Base-by-base conservation (phyloP, 768 basidiomycete genomes). In the Termitomyces sp. region DNA sequence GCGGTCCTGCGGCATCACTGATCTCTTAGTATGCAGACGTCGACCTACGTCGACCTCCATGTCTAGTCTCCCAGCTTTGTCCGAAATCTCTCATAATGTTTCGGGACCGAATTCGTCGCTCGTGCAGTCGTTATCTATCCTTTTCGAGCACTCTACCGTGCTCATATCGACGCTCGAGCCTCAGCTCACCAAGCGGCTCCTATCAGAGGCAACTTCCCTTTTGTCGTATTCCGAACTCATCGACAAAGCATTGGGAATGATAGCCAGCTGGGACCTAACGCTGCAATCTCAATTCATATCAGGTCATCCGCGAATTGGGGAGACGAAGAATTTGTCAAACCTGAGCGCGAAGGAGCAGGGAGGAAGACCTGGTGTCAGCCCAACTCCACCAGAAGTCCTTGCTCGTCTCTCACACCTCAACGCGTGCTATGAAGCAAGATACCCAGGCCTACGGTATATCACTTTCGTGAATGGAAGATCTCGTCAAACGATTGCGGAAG, bases 261-360 rank as follows among this genome's bases (percentile, higher is more conserved):
- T 92, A 55, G 65, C 67, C n/a, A 71, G 69, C 40, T 91, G 89
- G 90, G 75, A 81, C 54, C 57, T 71, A 45, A 68, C 71, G 20
- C 76, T 78, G 7, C 83, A 80, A 66, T 85, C 86, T 0, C 72
- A 75, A 62, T 94, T 97, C 69, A 81, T 96, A 62, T 83, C 80
- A 6, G 94, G 88, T 3, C 95, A 96, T 76, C 95, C 95, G 39
- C 84, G 93, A 61, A 96, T 96, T 50, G 95, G 95, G 42, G 92
- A 92, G 74, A 84, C 80, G 61, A 86, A 84, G 68, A 87, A 87
- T 45, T 79, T 96, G 13, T 92, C 90, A 0, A 81, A 73, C 49
- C 78, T 94, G 51, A 94, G 92, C 72, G 85, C 86, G 32, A 85
- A 81, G 53, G 95, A 97, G 74, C 95, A 96, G 72, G 87, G 85